Evolutionary conservation across 495 filamentous ascomycete species (phyloP).

Genomic region (Tuber borchii): DNA sequence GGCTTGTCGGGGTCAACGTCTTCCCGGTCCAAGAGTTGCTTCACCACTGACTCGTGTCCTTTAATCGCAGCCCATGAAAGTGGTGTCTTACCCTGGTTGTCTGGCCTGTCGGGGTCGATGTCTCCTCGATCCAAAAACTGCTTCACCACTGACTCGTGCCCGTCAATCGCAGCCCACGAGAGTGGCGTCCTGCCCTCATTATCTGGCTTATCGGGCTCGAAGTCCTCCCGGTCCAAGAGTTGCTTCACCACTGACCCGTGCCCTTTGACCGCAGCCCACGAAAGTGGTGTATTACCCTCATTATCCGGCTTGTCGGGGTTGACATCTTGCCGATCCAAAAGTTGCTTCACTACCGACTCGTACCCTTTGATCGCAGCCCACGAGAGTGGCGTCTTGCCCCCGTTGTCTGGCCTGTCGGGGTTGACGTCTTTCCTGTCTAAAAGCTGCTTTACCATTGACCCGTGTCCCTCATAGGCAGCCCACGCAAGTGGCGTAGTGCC

Average conservation of each 20-base stretch:
- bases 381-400: no score
- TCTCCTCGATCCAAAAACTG: conserved; percentile 30
- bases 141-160: conserved; percentile 34
- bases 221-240: conserved; percentile 22
- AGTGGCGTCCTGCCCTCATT: conserved; percentile 36
- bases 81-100: conserved; percentile 41
- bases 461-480: background rate
- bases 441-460: conserved; percentile 11
- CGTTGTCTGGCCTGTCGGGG: no score
- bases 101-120: conserved; percentile 17
- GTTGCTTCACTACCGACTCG: no score
- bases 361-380: no score
- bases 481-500: no score
- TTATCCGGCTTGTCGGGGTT: conserved; percentile 24
- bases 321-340: conserved; percentile 15
- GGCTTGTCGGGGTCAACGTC: conserved; percentile 11
- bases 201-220: conserved; percentile 10
- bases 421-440: conserved; percentile 13
- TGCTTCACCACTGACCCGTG: conserved; percentile 38
- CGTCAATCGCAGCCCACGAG: conserved; percentile 37
- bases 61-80: conserved; percentile 44
- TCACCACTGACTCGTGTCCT: conserved; percentile 44
- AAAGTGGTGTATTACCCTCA: conserved; percentile 32
- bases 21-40: conserved; percentile 8
- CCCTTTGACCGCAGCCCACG: conserved; percentile 32